Evolutionary conservation across 768 basidiomycete genomes (phyloP), one percentile per base, ranked within the genome.

Genomic region (Pleurotus salmoneostramineus): DNA sequence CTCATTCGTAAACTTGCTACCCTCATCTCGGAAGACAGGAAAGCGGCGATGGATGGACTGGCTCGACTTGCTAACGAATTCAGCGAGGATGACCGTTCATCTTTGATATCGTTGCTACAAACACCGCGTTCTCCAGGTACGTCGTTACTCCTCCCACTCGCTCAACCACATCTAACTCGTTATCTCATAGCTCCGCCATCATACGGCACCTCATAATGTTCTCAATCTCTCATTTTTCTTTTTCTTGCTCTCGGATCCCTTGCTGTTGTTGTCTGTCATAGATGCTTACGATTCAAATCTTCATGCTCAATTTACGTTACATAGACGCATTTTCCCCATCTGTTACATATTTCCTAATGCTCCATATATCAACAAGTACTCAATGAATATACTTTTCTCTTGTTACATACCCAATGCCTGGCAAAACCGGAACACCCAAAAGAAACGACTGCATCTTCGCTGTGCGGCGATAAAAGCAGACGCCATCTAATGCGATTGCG

Each of bases 1-100:
- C 77, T 95, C 37, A 70, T 85, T 60, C 80, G 83, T 50, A 79
- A 81, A 56, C 76, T 95, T 72, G 72, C 91, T 27, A 81, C 83
- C 11, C 74, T 88, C 61, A 80, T 85, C 10, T 84, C 87, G 60
- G 85, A 87, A 63, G 89, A 95, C 68, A 82, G 85, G 50, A 91
- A 90, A 72, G 86, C 85, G 6, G 83, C 89, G 1, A 69, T 95
- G 60, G 85, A 87, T 60, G 86, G 91, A 36, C 80, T 95, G 58
- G 70, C 84, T 50, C 85, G 86, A 50, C 74, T 94, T 8, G 82
- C 87, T n/a, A 87, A 91, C 58, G 79, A 78, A 37, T 78, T 95
- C 59, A 81, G 83, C 0, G 81, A 83, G 21, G 93, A 93, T 27
- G 92, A 94, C 63, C 85, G 83, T 69, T 72, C 79, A 8, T 71